Base-by-base conservation (phyloP, 208 protist genomes). In the Trypanosoma boissoni region DNA sequence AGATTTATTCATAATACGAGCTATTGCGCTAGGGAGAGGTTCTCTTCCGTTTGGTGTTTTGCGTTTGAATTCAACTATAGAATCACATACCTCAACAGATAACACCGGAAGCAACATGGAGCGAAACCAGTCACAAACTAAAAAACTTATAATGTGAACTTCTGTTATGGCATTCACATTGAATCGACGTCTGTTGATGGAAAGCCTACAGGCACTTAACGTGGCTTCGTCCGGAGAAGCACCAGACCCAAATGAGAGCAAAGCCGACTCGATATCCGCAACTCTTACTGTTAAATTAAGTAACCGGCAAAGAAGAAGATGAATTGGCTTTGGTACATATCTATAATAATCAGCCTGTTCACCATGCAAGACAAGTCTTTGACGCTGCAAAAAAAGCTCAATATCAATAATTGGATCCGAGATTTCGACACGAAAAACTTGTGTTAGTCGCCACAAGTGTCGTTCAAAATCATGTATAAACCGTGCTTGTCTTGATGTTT, bases 401-500 rank as follows among this genome's bases (percentile, higher is more conserved):
- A 94, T 72, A 50, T 86, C 76, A 43, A 93, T 77, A 45, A 78
- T 51, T 9, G 83, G 72, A 67, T 92, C 83, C 24, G 83, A 92
- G 16, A 91, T 80, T 34, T 86, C 78, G 6, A 91, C 73, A 0
- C 83, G 78, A 65, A 94, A 91, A 5, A 82, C 80, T 59, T 87
- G 83, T 29, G 79, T 74, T 1, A 94, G 83, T 29, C 82, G 72
- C 80, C 84, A 88, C 58, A 94, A 66, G 50, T 94, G 88, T 32
- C 80, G 68, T 58, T 94, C 88, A 74, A 96, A 96, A 72, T 83
- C 79, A n/a, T 48, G 45, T 24, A 93, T 82, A 63, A 95, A 97
- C 58, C 89, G 67, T 9, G 67, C 80, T 68, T 97, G 92, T 39
- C 72, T 76, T 48, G 57, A 63, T 14, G 92, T 95, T 62, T 97